phyloP scores from a whole-genome alignment of 257 asterid species.

The Hygrophila difformis region DNA sequence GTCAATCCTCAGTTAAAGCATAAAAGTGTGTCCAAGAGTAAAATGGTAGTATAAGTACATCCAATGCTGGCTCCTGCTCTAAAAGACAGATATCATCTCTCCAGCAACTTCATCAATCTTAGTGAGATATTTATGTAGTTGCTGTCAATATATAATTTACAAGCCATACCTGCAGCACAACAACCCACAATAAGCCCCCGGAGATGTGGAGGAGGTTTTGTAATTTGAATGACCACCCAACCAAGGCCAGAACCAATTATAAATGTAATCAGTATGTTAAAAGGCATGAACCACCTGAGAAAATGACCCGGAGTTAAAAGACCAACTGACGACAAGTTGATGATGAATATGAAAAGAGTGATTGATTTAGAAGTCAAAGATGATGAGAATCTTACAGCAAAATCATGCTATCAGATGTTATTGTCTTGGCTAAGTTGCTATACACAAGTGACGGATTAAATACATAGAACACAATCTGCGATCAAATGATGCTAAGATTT shows the following conservation, averaged over 20 bases:
- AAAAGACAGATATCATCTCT: neutral
- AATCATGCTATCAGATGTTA: constrained; percentile 66
- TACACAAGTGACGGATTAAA: constrained; percentile 73
- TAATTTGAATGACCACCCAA: constrained; percentile 55
- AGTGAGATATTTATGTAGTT: neutral
- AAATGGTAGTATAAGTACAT: neutral
- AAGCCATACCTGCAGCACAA: constrained; percentile 95
- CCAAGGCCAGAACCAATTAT: constrained; percentile 76
- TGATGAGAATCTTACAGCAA: constrained; percentile 43
- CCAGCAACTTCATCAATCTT: neutral
- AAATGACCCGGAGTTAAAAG: constrained; percentile 12
- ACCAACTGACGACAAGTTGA: neutral
- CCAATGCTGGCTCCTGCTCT: neutral
- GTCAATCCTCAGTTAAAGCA: neutral
- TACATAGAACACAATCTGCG: constrained; percentile 66
- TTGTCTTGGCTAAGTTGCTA: constrained; percentile 77
- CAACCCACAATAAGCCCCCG: constrained; percentile 76
- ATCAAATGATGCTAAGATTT: constrained; percentile 5
- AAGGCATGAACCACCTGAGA: constrained; percentile 93
- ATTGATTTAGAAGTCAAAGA: neutral
- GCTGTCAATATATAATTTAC: too few species aligned
- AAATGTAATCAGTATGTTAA: constrained; percentile 70
- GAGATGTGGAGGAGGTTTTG: constrained; percentile 65
- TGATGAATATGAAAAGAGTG: neutral
- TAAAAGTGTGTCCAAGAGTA: too few species aligned